Conservation (phyloP, 2,329 filamentous ascomycete species). For the Leptosphaerulina australis region DNA sequence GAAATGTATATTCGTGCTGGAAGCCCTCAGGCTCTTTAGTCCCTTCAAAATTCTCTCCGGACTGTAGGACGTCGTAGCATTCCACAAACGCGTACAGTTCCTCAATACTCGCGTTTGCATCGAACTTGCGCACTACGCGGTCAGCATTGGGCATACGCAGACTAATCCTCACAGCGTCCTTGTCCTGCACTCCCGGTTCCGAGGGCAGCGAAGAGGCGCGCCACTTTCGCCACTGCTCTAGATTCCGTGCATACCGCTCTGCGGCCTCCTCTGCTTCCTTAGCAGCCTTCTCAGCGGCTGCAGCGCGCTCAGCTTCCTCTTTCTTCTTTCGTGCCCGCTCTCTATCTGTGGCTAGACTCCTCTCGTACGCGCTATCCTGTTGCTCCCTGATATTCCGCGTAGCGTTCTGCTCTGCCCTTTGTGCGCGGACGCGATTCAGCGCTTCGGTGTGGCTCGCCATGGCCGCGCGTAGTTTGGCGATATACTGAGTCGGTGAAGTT, state of each 20-base stretch:
- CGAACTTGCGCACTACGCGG: slow-evolving; percentile 78
- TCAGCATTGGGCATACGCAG: slow-evolving; percentile 69
- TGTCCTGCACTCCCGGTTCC: slow-evolving; percentile 70
- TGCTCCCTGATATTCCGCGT: slow-evolving; percentile 81
- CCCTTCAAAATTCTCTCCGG: not conserved
- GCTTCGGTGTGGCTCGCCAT: slow-evolving; percentile 79
- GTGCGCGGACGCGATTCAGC: slow-evolving; percentile 74
- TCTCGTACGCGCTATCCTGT: slow-evolving; percentile 93
- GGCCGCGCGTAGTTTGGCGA: slow-evolving; percentile 74
- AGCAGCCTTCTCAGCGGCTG: slow-evolving; percentile 68
- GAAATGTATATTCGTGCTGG: slow-evolving; percentile 82
- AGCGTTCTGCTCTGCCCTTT: slow-evolving; percentile 79
- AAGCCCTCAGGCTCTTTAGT: slow-evolving; percentile 67
- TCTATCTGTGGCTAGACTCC: slow-evolving; percentile 84
- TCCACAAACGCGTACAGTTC: slow-evolving; percentile 97
- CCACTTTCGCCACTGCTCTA: slow-evolving; percentile 80
- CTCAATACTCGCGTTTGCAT: slow-evolving; percentile 72
- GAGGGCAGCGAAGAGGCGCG: slow-evolving; percentile 68
- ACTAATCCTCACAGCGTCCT: slow-evolving; percentile 74
- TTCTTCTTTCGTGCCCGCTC: slow-evolving; percentile 78
- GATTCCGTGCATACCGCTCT: slow-evolving; percentile 60
- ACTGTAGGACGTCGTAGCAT: slow-evolving; percentile 62
- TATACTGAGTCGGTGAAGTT: slow-evolving; percentile 70
- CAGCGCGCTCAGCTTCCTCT: slow-evolving; percentile 72
- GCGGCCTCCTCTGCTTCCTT: slow-evolving; percentile 68